phyloP scores from a whole-genome alignment of 148 eudicot genomes.

The Chenopodium album region DNA sequence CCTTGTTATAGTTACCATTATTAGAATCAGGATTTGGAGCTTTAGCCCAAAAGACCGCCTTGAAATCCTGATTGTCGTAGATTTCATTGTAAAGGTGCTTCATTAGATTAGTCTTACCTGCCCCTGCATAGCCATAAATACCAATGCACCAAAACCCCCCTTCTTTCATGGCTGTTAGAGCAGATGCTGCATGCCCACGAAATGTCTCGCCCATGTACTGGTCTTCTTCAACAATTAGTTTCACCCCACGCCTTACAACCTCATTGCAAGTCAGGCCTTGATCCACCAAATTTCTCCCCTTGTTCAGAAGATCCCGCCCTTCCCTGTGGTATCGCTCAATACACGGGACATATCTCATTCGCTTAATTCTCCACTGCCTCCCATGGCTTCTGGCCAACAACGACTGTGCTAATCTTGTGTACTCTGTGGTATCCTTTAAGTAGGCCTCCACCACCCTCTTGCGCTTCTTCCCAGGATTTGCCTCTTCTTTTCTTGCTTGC shows the following conservation, averaged over 20 bases:
- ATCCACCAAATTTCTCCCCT: neutral
- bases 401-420: neutral
- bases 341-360: neutral
- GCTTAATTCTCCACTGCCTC: neutral
- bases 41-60: conserved; percentile 17
- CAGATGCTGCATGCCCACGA: neutral
- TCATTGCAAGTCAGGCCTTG: neutral
- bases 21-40: neutral
- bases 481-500: neutral
- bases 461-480: neutral
- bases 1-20: neutral
- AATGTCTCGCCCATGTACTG: conserved; percentile 1
- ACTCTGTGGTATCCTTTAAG: neutral
- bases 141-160: neutral
- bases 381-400: neutral
- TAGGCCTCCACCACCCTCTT: neutral
- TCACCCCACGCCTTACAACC: conserved; percentile 3
- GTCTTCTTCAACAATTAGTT: neutral
- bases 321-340: conserved; percentile 4
- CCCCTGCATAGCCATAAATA: neutral
- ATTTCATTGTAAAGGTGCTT: conserved; percentile 10
- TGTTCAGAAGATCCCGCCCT: neutral
- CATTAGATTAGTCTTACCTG: conserved; percentile 3
- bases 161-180: neutral
- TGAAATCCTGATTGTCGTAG: neutral